Percentiles rank a stretch among this genome's conserved stretches.
Conservation (phyloP, 495 filamentous ascomycete species). For the Tuber magnatum region DNA sequence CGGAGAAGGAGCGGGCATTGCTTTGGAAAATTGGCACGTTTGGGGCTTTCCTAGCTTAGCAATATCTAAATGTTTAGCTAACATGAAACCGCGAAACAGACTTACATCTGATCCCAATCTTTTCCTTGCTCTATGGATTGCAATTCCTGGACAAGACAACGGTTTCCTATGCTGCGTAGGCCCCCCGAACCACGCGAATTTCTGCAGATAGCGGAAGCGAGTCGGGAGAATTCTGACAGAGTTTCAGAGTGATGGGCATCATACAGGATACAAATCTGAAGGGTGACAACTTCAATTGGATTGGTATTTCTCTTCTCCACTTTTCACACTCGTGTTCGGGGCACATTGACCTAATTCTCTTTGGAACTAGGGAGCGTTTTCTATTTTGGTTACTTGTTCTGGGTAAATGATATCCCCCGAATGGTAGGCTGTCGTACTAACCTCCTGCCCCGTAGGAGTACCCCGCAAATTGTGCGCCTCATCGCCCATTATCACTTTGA, state of each 20-base stretch:
- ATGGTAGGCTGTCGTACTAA: neutral
- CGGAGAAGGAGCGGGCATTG: neutral
- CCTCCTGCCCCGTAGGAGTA: neutral
- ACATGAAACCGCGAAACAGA: neutral
- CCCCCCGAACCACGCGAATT: neutral
- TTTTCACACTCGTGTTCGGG: neutral
- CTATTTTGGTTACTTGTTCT: slow-evolving; percentile 1
- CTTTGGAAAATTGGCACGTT: neutral
- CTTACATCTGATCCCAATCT: neutral
- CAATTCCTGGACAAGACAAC: slow-evolving; percentile 1
- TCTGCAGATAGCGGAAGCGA: neutral
- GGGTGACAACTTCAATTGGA: slow-evolving; percentile 1
- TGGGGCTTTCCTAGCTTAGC: neutral
- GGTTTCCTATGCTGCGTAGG: neutral
- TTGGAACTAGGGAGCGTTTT: neutral
- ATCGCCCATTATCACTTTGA: neutral
- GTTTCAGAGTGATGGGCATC: neutral
- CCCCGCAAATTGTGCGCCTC: neutral
- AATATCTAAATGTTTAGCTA: neutral
- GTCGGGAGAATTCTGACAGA: neutral
- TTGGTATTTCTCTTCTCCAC: neutral
- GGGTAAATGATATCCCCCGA: neutral
- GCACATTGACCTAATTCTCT: neutral
- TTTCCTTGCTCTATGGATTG: slow-evolving; percentile 1
- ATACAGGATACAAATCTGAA: neutral